Conservation (phyloP, 768 basidiomycete species). For the Polyporus arcularius region DNA sequence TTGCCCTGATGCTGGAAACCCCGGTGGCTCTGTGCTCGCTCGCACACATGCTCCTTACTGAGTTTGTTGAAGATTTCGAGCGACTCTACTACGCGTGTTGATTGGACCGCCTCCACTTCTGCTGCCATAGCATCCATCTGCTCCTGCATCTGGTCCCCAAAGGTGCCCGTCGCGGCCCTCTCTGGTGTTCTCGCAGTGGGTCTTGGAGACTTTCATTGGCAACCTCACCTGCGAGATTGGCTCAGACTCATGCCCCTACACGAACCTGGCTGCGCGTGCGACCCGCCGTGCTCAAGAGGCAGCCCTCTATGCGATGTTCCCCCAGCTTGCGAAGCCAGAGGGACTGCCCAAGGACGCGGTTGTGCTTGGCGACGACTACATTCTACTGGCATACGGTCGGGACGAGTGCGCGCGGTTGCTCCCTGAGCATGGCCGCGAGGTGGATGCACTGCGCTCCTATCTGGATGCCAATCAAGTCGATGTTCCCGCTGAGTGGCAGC, state of each 20-base stretch:
- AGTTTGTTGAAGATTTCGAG: not conserved
- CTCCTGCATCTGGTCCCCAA: slow-evolving; percentile 33
- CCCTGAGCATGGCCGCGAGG: too few relatives aligned
- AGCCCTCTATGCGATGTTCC: too few relatives aligned
- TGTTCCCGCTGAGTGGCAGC: too few relatives aligned
- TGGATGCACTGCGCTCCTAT: too few relatives aligned
- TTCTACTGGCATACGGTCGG: too few relatives aligned
- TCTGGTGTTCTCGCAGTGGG: slow-evolving; percentile 16
- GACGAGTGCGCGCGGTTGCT: too few relatives aligned
- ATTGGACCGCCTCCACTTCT: slow-evolving; percentile 33
- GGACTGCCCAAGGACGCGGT: not conserved
- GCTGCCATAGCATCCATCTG: slow-evolving; percentile 32
- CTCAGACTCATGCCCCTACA: slow-evolving; percentile 26
- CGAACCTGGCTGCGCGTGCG: slow-evolving; percentile 18
- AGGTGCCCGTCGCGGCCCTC: slow-evolving; percentile 19
- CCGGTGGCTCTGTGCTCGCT: not conserved
- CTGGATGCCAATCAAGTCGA: too few relatives aligned
- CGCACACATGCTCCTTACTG: not conserved
- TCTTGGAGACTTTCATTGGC: slow-evolving; percentile 29
- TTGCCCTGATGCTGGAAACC: not conserved
- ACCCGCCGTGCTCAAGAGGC: not conserved
- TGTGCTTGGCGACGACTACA: not conserved
- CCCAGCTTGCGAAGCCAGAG: too few relatives aligned
- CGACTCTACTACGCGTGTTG: not conserved
- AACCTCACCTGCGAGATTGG: slow-evolving; percentile 26